These are phyloP conservation scores for Fagus sylvatica DNA, from an alignment of 306 rosid genomes.

Conservation along the genomic window DNA sequence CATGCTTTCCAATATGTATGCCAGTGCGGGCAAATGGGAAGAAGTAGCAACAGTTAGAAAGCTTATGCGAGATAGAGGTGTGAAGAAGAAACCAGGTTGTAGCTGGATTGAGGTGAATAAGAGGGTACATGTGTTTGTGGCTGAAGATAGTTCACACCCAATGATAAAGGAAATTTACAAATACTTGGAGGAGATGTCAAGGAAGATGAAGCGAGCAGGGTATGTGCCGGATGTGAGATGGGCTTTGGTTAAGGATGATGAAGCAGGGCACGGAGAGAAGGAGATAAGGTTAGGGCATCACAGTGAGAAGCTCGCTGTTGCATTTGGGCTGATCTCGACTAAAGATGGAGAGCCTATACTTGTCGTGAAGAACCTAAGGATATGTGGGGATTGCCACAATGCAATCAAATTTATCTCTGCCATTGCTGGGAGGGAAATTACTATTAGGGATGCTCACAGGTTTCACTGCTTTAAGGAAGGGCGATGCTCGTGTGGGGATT, in stretches of 20 bases:
- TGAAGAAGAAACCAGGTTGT: conserved; percentile 85
- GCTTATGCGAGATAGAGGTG: conserved; percentile 70
- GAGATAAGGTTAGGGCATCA: conserved; percentile 61
- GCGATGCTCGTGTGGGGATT: conserved; percentile 76
- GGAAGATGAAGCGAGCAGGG: conserved; percentile 62
- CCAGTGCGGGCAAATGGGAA: conserved; percentile 68
- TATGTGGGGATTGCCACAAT: conserved; percentile 85
- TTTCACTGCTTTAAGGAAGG: conserved; percentile 82
- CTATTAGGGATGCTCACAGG: conserved; percentile 71
- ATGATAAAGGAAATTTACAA: conserved; percentile 62
- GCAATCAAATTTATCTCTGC: conserved; percentile 72
- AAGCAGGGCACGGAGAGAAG: conserved; percentile 55
- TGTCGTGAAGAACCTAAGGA: conserved; percentile 78
- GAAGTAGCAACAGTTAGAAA: conserved; percentile 57
- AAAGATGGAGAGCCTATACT: conserved; percentile 64
- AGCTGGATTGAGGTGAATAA: conserved; percentile 81
- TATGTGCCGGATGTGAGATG: conserved; percentile 66
- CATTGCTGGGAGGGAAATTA: conserved; percentile 65
- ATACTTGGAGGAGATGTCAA: conserved; percentile 61
- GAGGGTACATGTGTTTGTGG: conserved; percentile 60
- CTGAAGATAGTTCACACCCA: conserved; percentile 79
- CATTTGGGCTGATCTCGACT: conserved; percentile 64
- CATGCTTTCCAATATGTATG: conserved; percentile 62
- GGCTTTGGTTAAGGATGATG: conserved; percentile 63
- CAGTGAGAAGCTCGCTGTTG: conserved; percentile 80